phyloP scores from a whole-genome alignment of 345 rosid genomes.

The Rhizophora apiculata region DNA sequence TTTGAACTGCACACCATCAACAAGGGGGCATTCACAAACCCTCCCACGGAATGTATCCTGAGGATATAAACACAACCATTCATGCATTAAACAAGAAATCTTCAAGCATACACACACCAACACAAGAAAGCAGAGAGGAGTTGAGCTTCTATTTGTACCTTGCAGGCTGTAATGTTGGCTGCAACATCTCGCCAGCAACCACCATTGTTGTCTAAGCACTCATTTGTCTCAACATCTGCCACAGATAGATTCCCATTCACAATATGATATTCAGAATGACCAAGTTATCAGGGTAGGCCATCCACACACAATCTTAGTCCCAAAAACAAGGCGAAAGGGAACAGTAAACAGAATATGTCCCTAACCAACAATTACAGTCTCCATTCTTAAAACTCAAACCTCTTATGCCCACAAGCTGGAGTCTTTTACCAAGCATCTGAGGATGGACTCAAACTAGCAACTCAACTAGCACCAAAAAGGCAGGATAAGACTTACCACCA shows the following conservation, averaged over 20 bases:
- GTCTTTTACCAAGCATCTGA: background rate
- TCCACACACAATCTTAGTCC: conserved; percentile 1
- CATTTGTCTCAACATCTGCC: conserved; percentile 92
- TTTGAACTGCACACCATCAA: conserved; percentile 89
- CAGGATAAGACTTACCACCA: conserved; percentile 48
- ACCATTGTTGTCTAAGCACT: conserved; percentile 88
- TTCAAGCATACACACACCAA: background rate
- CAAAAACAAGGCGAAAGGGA: background rate
- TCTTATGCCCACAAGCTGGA: background rate
- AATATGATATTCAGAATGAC: conserved; percentile 13
- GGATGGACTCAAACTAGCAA: background rate
- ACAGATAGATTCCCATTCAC: conserved; percentile 13
- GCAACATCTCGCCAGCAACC: conserved; percentile 90
- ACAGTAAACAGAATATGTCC: background rate
- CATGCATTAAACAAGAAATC: background rate
- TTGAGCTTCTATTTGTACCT: conserved; percentile 43
- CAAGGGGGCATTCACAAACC: conserved; percentile 86
- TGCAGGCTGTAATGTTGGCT: conserved; percentile 91
- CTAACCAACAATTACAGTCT: background rate
- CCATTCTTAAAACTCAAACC: conserved; percentile 1
- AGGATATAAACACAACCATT: conserved; percentile 7
- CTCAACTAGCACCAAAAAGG: conserved; percentile 7
- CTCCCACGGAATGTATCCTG: conserved; percentile 98
- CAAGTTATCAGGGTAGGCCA: background rate
- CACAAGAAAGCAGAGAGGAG: background rate